Conservation (phyloP, 495 filamentous ascomycete genomes). For the Aspergillus diversus region DNA sequence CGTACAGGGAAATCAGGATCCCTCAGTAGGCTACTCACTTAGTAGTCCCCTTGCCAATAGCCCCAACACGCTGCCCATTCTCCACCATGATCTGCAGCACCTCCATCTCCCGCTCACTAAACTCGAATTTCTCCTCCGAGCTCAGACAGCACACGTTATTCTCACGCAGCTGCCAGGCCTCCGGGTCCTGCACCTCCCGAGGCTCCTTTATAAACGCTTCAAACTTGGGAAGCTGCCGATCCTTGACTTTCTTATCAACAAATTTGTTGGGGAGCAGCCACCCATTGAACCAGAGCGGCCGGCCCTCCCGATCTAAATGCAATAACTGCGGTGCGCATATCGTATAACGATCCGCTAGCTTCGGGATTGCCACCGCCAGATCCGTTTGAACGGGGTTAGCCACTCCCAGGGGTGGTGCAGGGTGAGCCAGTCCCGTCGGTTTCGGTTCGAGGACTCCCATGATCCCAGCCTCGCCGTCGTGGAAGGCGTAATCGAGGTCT, state of each 20-base stretch:
- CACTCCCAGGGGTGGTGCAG: not conserved
- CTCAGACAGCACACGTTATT: conserved; percentile 24
- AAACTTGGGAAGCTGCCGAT: conserved; percentile 19
- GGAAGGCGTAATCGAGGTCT: conserved; percentile 30
- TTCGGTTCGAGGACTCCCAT: conserved; percentile 21
- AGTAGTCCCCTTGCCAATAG: not conserved
- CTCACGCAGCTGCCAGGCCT: conserved; percentile 18
- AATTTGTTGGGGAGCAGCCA: conserved; percentile 34
- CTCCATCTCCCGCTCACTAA: conserved; percentile 10
- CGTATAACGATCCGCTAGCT: conserved; percentile 16
- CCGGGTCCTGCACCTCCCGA: not conserved
- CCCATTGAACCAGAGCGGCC: conserved; percentile 39
- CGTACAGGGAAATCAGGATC: too few species aligned
- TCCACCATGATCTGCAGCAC: conserved; percentile 15
- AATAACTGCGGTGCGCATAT: conserved; percentile 35
- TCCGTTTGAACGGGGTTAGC: not conserved
- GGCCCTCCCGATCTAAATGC: conserved; percentile 27
- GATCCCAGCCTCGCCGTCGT: conserved; percentile 25
- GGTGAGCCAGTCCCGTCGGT: not conserved
- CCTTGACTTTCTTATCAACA: conserved; percentile 1
- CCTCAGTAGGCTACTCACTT: too few species aligned
- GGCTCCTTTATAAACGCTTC: conserved; percentile 23
- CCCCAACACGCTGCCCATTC: conserved; percentile 4
- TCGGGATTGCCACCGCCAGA: not conserved
- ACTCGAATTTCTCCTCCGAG: conserved; percentile 4